phyloP scores from a whole-genome alignment of 1,139 yeast species.

The Suhomyces anneliseae region DNA sequence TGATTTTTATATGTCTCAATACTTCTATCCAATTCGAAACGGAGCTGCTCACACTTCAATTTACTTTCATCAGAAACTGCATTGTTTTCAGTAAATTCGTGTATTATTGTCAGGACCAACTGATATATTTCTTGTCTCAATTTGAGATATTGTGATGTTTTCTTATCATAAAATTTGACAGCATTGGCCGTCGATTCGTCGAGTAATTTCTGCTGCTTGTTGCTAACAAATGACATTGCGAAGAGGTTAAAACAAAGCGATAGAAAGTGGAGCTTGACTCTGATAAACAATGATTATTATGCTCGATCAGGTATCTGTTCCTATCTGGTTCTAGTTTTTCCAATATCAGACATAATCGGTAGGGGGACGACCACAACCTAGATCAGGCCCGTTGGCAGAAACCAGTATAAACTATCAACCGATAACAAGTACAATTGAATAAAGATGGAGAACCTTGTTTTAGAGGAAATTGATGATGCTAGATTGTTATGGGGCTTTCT shows the following conservation, averaged over 20 bases:
- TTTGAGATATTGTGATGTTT: constrained; percentile 32
- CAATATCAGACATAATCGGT: background rate
- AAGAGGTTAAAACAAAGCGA: background rate
- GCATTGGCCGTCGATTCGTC: constrained; percentile 33
- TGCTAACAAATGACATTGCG: constrained; percentile 29
- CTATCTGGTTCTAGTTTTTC: no score
- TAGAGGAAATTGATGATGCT: constrained; percentile 6
- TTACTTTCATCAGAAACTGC: constrained; percentile 10
- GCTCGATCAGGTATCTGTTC: no score
- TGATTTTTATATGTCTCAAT: constrained; percentile 29
- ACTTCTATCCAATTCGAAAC: constrained; percentile 29
- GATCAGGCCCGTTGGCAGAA: background rate
- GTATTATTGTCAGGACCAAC: constrained; percentile 18
- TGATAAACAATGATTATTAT: no score
- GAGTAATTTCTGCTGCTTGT: constrained; percentile 34
- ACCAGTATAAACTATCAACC: background rate
- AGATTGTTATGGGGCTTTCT: constrained; percentile 5
- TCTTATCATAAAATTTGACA: constrained; percentile 37
- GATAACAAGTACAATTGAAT: background rate
- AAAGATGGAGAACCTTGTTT: background rate
- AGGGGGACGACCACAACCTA: background rate
- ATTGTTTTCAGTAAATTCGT: constrained; percentile 5
- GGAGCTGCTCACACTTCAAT: constrained; percentile 21
- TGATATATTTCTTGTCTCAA: constrained; percentile 36
- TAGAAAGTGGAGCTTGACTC: background rate